Conservation (phyloP, 2,329 filamentous ascomycete species). For the Hymenoscyphus albidus region DNA sequence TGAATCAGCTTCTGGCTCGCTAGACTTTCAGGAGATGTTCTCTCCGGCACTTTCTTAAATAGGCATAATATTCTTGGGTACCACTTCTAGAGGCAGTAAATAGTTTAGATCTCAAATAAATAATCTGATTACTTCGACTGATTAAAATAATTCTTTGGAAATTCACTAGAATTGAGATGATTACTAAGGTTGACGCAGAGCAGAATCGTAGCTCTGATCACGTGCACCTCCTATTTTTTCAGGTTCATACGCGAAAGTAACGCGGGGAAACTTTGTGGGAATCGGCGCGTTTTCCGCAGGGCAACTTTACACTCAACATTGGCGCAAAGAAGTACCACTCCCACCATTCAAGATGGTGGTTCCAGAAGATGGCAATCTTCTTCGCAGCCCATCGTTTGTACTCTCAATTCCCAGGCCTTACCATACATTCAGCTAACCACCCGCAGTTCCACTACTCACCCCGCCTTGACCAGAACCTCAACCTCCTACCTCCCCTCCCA, state of each 20-base stretch:
- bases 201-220: neutral
- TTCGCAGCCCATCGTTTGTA: slow-evolving; percentile 49
- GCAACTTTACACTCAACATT: neutral
- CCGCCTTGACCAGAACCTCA: slow-evolving; percentile 47
- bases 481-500: slow-evolving; percentile 70
- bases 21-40: neutral
- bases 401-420: slow-evolving; percentile 4
- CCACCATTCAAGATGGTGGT: slow-evolving; percentile 23
- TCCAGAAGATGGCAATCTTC: slow-evolving; percentile 36
- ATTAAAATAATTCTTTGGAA: no score
- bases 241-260: slow-evolving; percentile 3
- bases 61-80: no score
- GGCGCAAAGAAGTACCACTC: neutral
- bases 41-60: neutral
- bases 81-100: no score
- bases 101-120: no score
- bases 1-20: neutral
- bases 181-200: neutral
- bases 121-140: no score
- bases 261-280: neutral
- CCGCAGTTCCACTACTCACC: slow-evolving; percentile 22
- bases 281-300: slow-evolving; percentile 7
- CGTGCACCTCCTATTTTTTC: neutral
- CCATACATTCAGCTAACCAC: slow-evolving; percentile 9
- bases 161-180: no score